These are phyloP conservation scores for Emergomyces africanus DNA, from an alignment of 2,329 filamentous ascomycete species.

Conservation along the genomic window DNA sequence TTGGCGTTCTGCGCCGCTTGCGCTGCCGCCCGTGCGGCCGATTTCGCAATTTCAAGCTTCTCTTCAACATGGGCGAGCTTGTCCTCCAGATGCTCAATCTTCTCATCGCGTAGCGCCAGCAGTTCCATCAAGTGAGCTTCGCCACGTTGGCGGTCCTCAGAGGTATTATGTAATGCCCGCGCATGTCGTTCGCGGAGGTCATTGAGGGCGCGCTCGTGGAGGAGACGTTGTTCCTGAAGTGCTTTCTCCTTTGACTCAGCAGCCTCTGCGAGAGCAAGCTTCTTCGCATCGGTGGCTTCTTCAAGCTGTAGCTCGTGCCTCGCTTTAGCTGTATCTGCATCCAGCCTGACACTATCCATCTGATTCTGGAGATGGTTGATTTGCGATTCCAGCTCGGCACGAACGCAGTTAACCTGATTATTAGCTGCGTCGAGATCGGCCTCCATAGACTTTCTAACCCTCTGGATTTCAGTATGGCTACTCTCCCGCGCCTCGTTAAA, in stretches of 20 bases:
- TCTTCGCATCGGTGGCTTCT: conserved; percentile 59
- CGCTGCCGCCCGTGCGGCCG: conserved; percentile 71
- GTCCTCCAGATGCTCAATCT: conserved; percentile 74
- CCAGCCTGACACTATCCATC: conserved; percentile 63
- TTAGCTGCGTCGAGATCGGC: conserved; percentile 72
- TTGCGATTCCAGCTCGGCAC: conserved; percentile 69
- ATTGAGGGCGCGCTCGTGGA: conserved; percentile 61
- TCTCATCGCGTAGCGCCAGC: conserved; percentile 69
- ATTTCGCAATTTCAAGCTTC: conserved; percentile 77
- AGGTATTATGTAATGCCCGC: conserved; percentile 56
- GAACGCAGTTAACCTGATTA: conserved; percentile 59
- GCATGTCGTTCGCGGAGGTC: conserved; percentile 65
- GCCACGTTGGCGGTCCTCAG: conserved; percentile 68
- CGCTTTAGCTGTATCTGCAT: conserved; percentile 67
- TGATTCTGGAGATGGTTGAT: conserved; percentile 59
- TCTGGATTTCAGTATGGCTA: conserved; percentile 66
- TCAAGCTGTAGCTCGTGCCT: conserved; percentile 76
- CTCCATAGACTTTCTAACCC: conserved; percentile 65
- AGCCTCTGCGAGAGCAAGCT: conserved; percentile 43
- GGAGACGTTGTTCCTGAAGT: conserved; percentile 45
- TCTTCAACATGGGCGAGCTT: conserved; percentile 76
- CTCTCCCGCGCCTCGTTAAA: conserved; percentile 73
- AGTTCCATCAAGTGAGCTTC: conserved; percentile 72
- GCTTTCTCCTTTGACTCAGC: conserved; percentile 40
- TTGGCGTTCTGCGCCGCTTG: conserved; percentile 49